Evolutionary conservation across 1,284 basidiomycete genomes (phyloP), one percentile per base, ranked within the genome.

Genomic region (Clitocybe nebularis): DNA sequence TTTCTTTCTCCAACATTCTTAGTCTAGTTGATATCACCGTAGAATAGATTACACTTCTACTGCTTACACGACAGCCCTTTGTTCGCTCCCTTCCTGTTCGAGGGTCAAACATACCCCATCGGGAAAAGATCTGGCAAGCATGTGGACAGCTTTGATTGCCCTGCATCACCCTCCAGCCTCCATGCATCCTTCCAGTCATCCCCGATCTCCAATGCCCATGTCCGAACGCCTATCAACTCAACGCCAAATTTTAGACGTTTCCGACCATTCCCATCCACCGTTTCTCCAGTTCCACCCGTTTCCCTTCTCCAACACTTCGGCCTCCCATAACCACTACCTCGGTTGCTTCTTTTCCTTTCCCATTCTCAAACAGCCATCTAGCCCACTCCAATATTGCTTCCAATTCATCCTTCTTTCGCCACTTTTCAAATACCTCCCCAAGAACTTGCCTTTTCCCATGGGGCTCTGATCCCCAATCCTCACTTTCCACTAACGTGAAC

Each of bases 301-400:
- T 43, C 17, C 22, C 47, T 22, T 33, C 45, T 24, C 23, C 44
- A 44, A 60, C 40, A 28, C 55, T 57, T 19, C 48, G 49, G 48
- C 56, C 55, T 41, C 57, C 58, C 36, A 51, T 51, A 25, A 53
- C 62, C 34, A 73, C 57, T 29, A 66, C 49, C 22, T 52, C 56
- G 24, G 53, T 58, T 34, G 66, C 71, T 45, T 61, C 63, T 35
- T 52, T 58, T 42, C 68, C 66, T 39, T 61, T 55, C 38, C 67
- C 71, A 36, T 60, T 60, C 39, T 49, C 51, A 55, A 71, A 49
- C 36, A 76, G 49, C 73, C 73, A 78, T 44, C 55, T 51, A 24
- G 66, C 74, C 74, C 72, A 79, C 48, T 56, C 63, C 41, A 63
- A 50, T 4, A 63, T 61, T 41, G 76, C 74, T 42, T 56, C 59